Evolutionary conservation across 1,284 basidiomycete genomes (phyloP).

Genomic region (Ceratobasidium sp.): DNA sequence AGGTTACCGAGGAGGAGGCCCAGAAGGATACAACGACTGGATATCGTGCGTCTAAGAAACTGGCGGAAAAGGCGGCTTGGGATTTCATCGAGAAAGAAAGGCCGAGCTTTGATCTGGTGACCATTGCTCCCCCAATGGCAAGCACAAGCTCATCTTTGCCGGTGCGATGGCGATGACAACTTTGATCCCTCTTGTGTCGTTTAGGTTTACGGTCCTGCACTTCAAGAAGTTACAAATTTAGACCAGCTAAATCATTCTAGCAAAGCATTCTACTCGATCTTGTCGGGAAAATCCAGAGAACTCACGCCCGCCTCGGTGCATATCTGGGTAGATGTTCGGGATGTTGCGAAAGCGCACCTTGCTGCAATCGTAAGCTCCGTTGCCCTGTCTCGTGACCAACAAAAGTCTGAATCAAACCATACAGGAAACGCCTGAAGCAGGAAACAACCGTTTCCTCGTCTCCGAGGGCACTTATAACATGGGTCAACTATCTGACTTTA

Average conservation of each 20-base stretch:
- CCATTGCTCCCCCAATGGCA: constrained; percentile 48
- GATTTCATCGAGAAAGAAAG: constrained; percentile 48
- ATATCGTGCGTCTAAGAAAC: constrained; percentile 54
- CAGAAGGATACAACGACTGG: constrained; percentile 41
- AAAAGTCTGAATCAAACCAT: neutral
- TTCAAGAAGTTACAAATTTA: constrained; percentile 54
- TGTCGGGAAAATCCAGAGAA: constrained; percentile 18
- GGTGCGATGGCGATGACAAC: neutral
- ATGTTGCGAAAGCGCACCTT: constrained; percentile 37
- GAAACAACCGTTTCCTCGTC: constrained; percentile 44
- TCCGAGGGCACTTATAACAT: constrained; percentile 44
- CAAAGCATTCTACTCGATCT: constrained; percentile 26
- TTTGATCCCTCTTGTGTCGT: neutral
- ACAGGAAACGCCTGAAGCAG: constrained; percentile 39
- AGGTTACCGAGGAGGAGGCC: constrained; percentile 11
- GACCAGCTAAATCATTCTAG: constrained; percentile 57
- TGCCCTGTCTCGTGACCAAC: no score
- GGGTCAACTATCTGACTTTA: constrained; percentile 39
- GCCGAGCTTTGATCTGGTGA: constrained; percentile 47
- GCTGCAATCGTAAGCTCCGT: constrained; percentile 5
- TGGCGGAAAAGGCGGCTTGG: constrained; percentile 52
- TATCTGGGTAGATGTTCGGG: constrained; percentile 44
- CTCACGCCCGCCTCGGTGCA: neutral
- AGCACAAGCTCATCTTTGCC: neutral
- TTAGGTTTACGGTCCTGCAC: constrained; percentile 54